Evolutionary conservation across 192 early-diverging fungal species (phyloP), one percentile per base, ranked within the genome.

Genomic region (Linnemannia hyalina): DNA sequence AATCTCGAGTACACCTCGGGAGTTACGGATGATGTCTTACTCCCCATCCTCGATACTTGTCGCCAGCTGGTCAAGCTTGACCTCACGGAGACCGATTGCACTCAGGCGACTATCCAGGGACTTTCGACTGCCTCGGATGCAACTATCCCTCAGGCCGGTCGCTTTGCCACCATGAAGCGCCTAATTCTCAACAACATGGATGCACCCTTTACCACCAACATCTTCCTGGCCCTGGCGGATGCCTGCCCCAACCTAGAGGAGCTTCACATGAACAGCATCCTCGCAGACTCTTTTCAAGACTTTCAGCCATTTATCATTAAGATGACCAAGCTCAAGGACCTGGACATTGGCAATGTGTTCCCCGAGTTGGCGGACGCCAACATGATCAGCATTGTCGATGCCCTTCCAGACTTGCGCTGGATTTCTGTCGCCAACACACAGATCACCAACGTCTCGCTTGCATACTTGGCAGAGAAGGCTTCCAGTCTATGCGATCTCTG

Each of bases 141-240:
- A 22, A 60, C 49, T 2, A 60, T 20, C 4, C 54, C 75, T 0
- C 75, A 73, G 32, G 32, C 52, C 4, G 72, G 84, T 6, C 78
- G 80, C 16, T 81, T 86, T 65, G 26, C 60, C 2, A 22, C 18
- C 1, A 40, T 86, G 79, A 77, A 60, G 52, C 84, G 76, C 4
- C n/a, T 86, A 35, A 78, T 86, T 42, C 49, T 86, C 40, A 86
- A 86, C 76, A 86, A 86, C 68, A 81, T 86, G 10, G 79, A 86
- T 57, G 63, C 84, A 16, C 84, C 84, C 23, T 86, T 81, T 32
- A 80, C 78, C 0, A 69, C 72, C 57, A 77, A 80, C 32, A 10
- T 55, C 1, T 86, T 86, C 42, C 10, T 86, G 1, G 75, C 84
- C 8, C 35, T 86, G 49, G 79, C 84, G 0, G 80, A 81, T 8